Evolutionary conservation across 306 rosid species (phyloP), one percentile per base, ranked within the genome.

Genomic region (Quercus bicolor): DNA sequence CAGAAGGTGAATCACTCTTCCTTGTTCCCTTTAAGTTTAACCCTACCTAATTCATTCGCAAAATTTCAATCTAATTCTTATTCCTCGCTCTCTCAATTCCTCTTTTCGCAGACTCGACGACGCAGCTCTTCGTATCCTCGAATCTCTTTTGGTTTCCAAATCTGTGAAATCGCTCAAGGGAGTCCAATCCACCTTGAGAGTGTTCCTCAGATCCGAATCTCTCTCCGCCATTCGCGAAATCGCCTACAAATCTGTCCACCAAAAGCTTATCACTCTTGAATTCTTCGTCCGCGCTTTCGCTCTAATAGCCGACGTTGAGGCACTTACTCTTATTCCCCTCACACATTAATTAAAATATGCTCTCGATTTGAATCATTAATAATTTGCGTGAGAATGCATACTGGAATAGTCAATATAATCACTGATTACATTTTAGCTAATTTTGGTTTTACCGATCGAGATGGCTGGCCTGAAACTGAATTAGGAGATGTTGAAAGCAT

Each of bases 231-330:
- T 92, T 18, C 82, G 84, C 10, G 91, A 92, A 19, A 78, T 82
- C 29, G 68, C 80, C 2, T 71, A 82, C 5, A 89, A 95, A 82
- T 52, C 88, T 53, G 77, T 86, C 24, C 88, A 74, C 51, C 84
- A 91, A 68, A 92, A 89, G 90, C 96, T 92, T 78, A 53, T 90
- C 23, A 82, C 84, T 54, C 88, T 95, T 74, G 90, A 95, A 5
- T 95, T 91, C 83, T 83, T 92, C 29, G 92, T 92, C 75, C 90
- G 77, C 24, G 87, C 94, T 71, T 95, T 90, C 59, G 90, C 90
- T 31, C 87, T 92, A 65, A 76, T 88, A 34, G 96, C 94, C 56
- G 98, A 95, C 76, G 79, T 70, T 52, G 91, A 91, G 93, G 98
- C 78, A 61, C 66, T 59, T 74, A 62, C 43, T 59, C 33, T 21